Conservation (phyloP, 371 early-diverging fungal species). For the Coelomomyces lativittatus region DNA sequence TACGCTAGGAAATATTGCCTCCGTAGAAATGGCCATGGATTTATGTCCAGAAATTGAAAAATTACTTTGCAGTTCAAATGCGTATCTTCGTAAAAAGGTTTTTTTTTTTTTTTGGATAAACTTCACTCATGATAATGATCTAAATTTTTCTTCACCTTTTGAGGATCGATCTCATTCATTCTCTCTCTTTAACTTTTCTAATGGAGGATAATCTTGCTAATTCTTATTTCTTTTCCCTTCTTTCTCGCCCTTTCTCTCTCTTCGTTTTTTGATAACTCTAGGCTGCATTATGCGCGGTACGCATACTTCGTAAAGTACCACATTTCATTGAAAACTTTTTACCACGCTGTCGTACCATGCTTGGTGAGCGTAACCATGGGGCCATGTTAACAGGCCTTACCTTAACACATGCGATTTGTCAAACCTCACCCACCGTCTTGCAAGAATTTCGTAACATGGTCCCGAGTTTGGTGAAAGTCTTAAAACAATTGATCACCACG, state of each 20-base stretch:
- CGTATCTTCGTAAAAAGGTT: constrained; percentile 89
- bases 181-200: too few relatives aligned
- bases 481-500: constrained; percentile 67
- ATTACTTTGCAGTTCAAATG: constrained; percentile 68
- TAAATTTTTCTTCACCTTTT: too few relatives aligned
- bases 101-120: constrained; percentile 1
- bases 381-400: constrained; percentile 80
- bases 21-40: constrained; percentile 85
- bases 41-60: constrained; percentile 82
- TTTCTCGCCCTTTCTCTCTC: neutral
- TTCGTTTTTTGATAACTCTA: constrained; percentile 5
- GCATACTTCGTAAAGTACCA: constrained; percentile 78
- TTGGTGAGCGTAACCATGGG: constrained; percentile 86
- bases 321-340: constrained; percentile 75
- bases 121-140: too few relatives aligned
- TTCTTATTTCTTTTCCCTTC: neutral
- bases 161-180: too few relatives aligned
- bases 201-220: too few relatives aligned
- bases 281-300: constrained; percentile 81
- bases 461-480: constrained; percentile 64
- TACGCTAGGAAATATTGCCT: constrained; percentile 85
- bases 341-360: constrained; percentile 44
- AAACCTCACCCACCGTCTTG: constrained; percentile 44
- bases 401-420: constrained; percentile 77
- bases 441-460: constrained; percentile 55